phyloP scores from a whole-genome alignment of 305 asterid genomes.

The Fraxinus sp. region DNA sequence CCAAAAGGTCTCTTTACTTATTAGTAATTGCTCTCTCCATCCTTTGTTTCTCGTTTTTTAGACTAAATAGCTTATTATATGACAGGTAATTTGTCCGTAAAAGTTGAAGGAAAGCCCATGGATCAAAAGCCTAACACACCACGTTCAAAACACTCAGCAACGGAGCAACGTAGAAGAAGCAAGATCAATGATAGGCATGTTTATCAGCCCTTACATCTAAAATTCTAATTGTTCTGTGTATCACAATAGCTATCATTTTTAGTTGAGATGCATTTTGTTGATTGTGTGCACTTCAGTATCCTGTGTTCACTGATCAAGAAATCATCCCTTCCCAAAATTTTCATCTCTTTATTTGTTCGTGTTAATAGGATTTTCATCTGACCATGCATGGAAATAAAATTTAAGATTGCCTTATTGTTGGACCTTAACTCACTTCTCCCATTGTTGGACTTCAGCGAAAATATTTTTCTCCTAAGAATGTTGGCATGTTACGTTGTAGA shows the following conservation, averaged over 20 bases:
- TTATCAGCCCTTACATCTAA: neutral
- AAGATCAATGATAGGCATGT: constrained; percentile 96
- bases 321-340: neutral
- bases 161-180: constrained; percentile 99
- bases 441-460: neutral
- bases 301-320: neutral
- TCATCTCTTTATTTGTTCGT: neutral
- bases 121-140: constrained; percentile 89
- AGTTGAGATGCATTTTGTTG: neutral
- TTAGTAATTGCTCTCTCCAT: neutral
- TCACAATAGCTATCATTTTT: neutral
- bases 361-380: neutral
- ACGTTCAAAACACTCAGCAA: constrained; percentile 97
- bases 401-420: neutral
- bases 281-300: neutral
- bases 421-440: neutral
- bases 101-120: constrained; percentile 58
- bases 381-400: neutral
- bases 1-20: constrained; percentile 53
- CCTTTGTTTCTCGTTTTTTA: constrained; percentile 6
- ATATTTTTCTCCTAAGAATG: neutral
- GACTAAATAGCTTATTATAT: constrained; percentile 16
- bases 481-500: constrained; percentile 12
- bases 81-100: constrained; percentile 61
- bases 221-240: constrained; percentile 1